These are phyloP conservation scores for Eucalyptus curtisii DNA, from an alignment of 345 rosid species.

Conservation along the genomic window DNA sequence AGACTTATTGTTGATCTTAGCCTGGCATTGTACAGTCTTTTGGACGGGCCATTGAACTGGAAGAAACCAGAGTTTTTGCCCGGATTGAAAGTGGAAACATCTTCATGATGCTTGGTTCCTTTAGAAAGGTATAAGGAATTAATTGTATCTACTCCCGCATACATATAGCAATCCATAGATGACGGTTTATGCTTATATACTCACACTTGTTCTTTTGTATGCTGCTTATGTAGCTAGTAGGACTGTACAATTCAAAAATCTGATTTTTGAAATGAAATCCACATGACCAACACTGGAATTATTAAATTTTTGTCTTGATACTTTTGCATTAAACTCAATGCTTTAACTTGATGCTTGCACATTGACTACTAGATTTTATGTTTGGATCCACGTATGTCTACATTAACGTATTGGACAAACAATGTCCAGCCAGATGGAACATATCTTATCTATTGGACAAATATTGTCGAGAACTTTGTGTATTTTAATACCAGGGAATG, in stretches of 20 bases:
- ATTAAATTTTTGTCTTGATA: neutral
- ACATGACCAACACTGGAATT: neutral
- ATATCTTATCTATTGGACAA: neutral
- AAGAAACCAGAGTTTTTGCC: conserved; percentile 51
- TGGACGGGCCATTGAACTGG: conserved; percentile 81
- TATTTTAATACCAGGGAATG: neutral
- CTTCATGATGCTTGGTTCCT: conserved; percentile 83
- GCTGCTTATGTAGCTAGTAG: neutral
- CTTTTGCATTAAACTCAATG: neutral
- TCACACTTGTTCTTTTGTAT: neutral
- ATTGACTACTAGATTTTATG: neutral
- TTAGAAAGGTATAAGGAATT: conserved; percentile 50
- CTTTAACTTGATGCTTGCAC: neutral
- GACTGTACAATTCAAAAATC: neutral
- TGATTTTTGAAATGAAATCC: neutral
- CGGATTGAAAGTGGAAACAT: conserved; percentile 85
- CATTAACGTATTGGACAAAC: neutral
- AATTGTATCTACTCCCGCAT: neutral
- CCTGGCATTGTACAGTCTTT: conserved; percentile 45
- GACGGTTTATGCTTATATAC: neutral
- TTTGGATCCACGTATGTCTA: neutral
- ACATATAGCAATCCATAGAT: neutral
- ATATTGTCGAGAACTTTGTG: neutral
- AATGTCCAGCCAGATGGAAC: neutral
- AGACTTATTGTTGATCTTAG: neutral